phyloP scores from a whole-genome alignment of 441 rosid species.

The Euphorbia corollata region DNA sequence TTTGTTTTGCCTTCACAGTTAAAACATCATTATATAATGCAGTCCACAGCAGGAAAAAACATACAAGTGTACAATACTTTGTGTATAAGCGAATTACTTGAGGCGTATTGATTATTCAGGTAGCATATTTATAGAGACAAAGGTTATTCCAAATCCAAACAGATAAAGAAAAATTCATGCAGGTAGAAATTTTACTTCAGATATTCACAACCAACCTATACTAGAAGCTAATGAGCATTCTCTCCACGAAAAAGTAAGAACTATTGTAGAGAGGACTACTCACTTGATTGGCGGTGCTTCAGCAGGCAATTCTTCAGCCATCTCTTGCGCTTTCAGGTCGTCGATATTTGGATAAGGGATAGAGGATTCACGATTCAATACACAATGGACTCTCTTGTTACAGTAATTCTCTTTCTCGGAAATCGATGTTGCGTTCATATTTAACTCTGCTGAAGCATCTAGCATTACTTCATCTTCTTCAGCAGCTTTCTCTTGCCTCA shows the following conservation, averaged over 20 bases:
- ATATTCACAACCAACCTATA: slow-evolving; percentile 4
- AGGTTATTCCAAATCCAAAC: not conserved
- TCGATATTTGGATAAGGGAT: slow-evolving; percentile 5
- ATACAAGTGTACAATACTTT: not conserved
- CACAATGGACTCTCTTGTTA: slow-evolving; percentile 10
- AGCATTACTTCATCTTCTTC: not conserved
- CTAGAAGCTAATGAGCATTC: not conserved
- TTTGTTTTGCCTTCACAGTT: slow-evolving; percentile 13
- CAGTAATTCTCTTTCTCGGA: slow-evolving; percentile 12
- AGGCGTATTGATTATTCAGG: not conserved
- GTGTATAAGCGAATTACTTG: not conserved
- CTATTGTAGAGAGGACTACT: slow-evolving; percentile 3
- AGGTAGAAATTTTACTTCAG: not conserved
- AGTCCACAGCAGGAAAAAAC: not conserved
- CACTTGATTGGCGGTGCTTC: slow-evolving; percentile 11
- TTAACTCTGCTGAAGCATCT: slow-evolving; percentile 8
- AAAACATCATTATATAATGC: not conserved
- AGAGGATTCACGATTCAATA: slow-evolving; percentile 18
- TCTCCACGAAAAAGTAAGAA: not conserved
- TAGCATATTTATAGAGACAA: not conserved
- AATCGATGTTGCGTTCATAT: not conserved
- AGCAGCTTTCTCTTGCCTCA: not conserved
- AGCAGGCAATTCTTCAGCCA: not conserved
- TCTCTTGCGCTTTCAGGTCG: not conserved
- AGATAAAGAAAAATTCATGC: not conserved